Conservation (phyloP, 78 protist genomes). For the Dictyostelium intermedium region DNA sequence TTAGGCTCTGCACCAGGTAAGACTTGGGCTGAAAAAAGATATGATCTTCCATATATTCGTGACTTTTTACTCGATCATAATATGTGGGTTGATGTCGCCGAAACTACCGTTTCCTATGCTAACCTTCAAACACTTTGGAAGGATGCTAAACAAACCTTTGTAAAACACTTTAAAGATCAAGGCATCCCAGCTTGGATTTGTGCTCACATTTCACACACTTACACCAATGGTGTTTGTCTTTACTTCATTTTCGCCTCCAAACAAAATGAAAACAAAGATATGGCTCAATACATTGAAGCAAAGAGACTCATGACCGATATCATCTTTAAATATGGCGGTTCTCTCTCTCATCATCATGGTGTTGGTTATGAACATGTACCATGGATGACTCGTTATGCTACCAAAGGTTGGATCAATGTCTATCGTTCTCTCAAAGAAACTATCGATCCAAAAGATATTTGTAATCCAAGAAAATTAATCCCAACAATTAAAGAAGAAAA, state of each 20-base stretch:
- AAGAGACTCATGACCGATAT: constrained; percentile 79
- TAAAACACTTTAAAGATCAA: constrained; percentile 20
- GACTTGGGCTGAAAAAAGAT: constrained; percentile 77
- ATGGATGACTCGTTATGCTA: constrained; percentile 75
- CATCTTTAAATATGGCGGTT: constrained; percentile 83
- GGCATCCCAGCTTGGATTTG: constrained; percentile 80
- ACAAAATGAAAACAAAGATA: constrained; percentile 47
- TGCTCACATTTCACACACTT: constrained; percentile 77
- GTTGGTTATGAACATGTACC: constrained; percentile 85
- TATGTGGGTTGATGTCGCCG: constrained; percentile 82
- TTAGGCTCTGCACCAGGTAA: constrained; percentile 56
- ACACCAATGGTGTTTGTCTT: constrained; percentile 78
- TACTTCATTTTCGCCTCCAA: constrained; percentile 81
- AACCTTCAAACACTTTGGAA: constrained; percentile 77
- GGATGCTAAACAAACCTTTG: constrained; percentile 77
- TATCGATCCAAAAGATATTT: constrained; percentile 84
- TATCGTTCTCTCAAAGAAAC: constrained; percentile 70
- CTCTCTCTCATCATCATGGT: constrained; percentile 90
- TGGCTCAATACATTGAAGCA: constrained; percentile 59
- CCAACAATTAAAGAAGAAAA: constrained; percentile 61
- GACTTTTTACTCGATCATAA: constrained; percentile 76
- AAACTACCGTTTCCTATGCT: constrained; percentile 68
- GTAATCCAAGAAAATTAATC: constrained; percentile 77
- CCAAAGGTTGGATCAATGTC: constrained; percentile 60
- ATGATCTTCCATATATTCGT: constrained; percentile 88